These are phyloP conservation scores for Pythium insidiosum DNA, from an alignment of 352 stramenopile species.

Conservation along the genomic window DNA sequence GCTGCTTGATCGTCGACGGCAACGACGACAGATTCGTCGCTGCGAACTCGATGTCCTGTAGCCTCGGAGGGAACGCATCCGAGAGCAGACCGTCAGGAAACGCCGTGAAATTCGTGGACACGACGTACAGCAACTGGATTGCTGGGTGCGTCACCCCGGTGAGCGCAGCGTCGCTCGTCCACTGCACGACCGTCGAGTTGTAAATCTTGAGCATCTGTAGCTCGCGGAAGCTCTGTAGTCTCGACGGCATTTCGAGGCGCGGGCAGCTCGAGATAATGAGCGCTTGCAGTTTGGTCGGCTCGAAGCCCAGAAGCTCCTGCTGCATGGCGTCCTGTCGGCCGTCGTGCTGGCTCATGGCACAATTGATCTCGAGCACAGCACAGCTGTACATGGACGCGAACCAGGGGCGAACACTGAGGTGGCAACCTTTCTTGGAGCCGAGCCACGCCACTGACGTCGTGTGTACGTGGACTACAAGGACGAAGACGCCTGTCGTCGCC, in stretches of 20 bases:
- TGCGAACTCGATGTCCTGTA: background rate
- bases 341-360: conserved; percentile 1
- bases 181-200: background rate
- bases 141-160: background rate
- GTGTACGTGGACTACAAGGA: conserved; percentile 8
- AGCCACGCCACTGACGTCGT: background rate
- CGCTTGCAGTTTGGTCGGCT: background rate
- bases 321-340: background rate
- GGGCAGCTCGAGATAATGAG: background rate
- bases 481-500: conserved; percentile 3
- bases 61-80: background rate
- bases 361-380: conserved; percentile 11
- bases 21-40: background rate
- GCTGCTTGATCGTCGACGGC: background rate
- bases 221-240: background rate
- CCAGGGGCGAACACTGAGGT: conserved; percentile 11
- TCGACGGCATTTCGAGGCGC: background rate
- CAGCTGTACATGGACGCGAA: conserved; percentile 6
- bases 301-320: background rate
- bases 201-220: background rate
- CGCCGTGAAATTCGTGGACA: background rate
- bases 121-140: background rate
- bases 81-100: background rate
- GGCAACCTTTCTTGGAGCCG: background rate
- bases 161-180: background rate